Evolutionary conservation across 163 green algal genomes (phyloP).

Genomic region (Smithsoniella earleae): DNA sequence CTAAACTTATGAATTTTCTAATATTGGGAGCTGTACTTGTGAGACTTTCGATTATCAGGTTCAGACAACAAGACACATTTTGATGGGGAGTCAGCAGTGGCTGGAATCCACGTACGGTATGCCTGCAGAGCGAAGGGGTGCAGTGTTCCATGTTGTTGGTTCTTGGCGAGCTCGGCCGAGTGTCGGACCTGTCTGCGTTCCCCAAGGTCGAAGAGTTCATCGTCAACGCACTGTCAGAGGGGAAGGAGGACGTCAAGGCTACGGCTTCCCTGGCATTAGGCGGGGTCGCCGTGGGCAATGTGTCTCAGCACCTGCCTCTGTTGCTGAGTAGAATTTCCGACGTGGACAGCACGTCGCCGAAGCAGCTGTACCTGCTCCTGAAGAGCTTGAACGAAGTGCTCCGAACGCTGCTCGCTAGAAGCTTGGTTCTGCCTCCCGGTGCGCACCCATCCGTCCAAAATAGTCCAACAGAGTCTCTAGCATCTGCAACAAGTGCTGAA

Average conservation of each 20-base stretch:
- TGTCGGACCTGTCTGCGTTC: conserved; percentile 54
- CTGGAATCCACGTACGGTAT: no score
- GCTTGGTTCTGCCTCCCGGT: conserved; percentile 11
- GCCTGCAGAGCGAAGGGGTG: conserved; percentile 1
- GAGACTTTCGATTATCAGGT: no score
- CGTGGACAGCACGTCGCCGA: conserved; percentile 53
- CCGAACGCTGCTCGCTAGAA: conserved; percentile 31
- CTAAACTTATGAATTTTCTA: no score
- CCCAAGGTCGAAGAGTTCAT: conserved; percentile 48
- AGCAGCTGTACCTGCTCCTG: conserved; percentile 84
- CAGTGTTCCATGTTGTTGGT: conserved; percentile 71
- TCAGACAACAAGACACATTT: no score
- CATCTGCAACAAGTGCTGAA: neutral
- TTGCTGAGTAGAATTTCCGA: conserved; percentile 36
- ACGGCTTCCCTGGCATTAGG: conserved; percentile 74
- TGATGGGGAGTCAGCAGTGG: no score
- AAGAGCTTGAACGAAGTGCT: conserved; percentile 80
- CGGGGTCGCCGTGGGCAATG: conserved; percentile 68
- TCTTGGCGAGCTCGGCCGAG: conserved; percentile 72
- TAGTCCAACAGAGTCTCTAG: no score
- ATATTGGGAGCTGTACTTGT: no score
- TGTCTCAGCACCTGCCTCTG: conserved; percentile 62
- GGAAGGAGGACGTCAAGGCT: conserved; percentile 67
- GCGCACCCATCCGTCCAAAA: neutral
- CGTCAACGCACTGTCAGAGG: conserved; percentile 41